These are phyloP conservation scores for Amylocarpus encephaloides DNA, from an alignment of 2,329 filamentous ascomycete genomes.

Conservation along the genomic window DNA sequence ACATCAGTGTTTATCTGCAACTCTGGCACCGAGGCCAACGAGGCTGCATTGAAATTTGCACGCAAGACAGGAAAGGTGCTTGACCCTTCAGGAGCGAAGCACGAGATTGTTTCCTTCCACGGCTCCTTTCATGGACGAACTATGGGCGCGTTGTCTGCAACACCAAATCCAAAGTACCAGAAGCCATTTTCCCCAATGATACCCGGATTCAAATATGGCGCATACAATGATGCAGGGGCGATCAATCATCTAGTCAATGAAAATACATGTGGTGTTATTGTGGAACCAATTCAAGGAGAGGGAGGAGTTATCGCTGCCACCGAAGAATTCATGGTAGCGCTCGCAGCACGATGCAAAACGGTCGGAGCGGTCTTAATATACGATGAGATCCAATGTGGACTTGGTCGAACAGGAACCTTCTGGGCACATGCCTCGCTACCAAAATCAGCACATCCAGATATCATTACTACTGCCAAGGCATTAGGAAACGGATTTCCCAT, in stretches of 20 bases:
- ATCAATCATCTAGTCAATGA: constrained; percentile 72
- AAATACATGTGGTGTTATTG: constrained; percentile 85
- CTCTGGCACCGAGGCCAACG: constrained; percentile 93
- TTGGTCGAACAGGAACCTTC: constrained; percentile 77
- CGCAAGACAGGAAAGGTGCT: constrained; percentile 78
- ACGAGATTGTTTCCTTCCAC: constrained; percentile 84
- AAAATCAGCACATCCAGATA: constrained; percentile 79
- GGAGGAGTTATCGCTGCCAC: constrained; percentile 83
- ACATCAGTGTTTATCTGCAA: constrained; percentile 87
- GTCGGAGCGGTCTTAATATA: constrained; percentile 87
- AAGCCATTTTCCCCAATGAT: constrained; percentile 92
- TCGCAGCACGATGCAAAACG: constrained; percentile 78
- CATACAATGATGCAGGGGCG: constrained; percentile 71
- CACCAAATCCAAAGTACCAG: constrained; percentile 97
- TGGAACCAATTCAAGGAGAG: constrained; percentile 97
- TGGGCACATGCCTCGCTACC: constrained; percentile 82
- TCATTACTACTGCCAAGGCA: constrained; percentile 91
- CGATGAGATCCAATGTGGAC: constrained; percentile 95
- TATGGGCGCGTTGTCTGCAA: constrained; percentile 92
- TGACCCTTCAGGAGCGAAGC: constrained; percentile 66
- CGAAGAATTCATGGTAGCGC: constrained; percentile 73
- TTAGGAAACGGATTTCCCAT: constrained; percentile 96
- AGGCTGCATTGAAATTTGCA: constrained; percentile 95
- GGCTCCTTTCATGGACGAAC: constrained; percentile 94
- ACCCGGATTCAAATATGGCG: constrained; percentile 82